Conservation (phyloP, 257 asterid genomes). For the Fraxinus americana region DNA sequence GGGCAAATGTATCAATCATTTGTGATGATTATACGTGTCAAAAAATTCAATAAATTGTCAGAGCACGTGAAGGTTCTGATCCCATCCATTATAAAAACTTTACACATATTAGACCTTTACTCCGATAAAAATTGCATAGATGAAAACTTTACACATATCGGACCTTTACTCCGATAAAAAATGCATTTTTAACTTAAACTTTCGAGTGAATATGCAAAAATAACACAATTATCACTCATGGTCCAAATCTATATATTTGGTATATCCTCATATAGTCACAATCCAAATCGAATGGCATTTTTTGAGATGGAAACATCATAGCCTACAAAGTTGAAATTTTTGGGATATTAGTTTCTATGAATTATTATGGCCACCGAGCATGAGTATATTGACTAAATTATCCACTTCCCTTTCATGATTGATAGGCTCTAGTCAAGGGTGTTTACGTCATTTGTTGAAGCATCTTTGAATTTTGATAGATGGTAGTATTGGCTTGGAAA, state of each 20-base stretch:
- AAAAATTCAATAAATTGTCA: no score
- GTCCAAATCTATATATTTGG: background rate
- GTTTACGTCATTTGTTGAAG: constrained; percentile 18
- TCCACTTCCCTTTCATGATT: constrained; percentile 3
- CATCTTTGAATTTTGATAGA: background rate
- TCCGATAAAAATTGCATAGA: no score
- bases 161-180: no score
- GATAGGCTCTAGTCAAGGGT: background rate
- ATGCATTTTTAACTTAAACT: no score
- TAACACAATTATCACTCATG: background rate
- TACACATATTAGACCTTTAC: no score
- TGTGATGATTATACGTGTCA: background rate
- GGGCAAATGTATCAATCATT: background rate
- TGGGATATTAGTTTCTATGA: background rate
- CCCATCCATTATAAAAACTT: no score
- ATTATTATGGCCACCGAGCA: background rate
- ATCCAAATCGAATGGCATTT: constrained; percentile 31
- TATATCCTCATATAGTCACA: constrained; percentile 33
- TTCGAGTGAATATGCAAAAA: background rate
- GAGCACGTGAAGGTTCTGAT: background rate
- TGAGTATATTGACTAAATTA: constrained; percentile 16
- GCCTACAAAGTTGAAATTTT: constrained; percentile 51
- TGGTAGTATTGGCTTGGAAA: background rate
- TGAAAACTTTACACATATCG: no score
- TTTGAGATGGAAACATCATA: constrained; percentile 28